A percentile compares a stretch with the other conserved stretches of the same genome.
Evolutionary conservation across 352 stramenopile species (phyloP).

Genomic region (Phytophthora foliorum): DNA sequence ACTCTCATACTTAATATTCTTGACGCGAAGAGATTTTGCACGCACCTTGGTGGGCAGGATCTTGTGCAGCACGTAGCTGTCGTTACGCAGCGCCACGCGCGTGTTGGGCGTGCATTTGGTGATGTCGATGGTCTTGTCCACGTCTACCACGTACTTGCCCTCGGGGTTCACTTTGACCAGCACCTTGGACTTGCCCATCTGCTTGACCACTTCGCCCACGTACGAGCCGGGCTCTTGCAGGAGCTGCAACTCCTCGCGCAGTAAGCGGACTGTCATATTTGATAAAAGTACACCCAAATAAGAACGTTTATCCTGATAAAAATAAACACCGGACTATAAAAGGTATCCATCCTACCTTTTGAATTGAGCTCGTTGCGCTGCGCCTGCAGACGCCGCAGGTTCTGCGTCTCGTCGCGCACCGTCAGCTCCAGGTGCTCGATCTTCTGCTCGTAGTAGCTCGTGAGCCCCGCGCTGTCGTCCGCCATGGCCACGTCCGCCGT

Average conservation of each 20-base stretch:
- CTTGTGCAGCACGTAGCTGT: slow-evolving; percentile 99
- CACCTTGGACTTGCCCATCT: slow-evolving; percentile 99
- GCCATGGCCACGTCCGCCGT: slow-evolving; percentile 56
- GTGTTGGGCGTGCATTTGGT: slow-evolving; percentile 98
- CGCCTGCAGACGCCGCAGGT: slow-evolving; percentile 98
- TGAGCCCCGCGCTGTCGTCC: slow-evolving; percentile 66
- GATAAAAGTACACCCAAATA: slow-evolving; percentile 13
- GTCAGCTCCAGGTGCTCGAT: slow-evolving; percentile 96
- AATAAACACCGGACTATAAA: slow-evolving; percentile 1
- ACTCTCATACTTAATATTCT: slow-evolving; percentile 23
- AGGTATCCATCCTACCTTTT: slow-evolving; percentile 78
- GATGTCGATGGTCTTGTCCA: slow-evolving; percentile 98
- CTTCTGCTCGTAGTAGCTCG: slow-evolving; percentile 95
- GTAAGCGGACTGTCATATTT: slow-evolving; percentile 90
- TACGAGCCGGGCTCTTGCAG: slow-evolving; percentile 99
- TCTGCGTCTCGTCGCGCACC: slow-evolving; percentile 95
- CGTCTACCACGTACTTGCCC: slow-evolving; percentile 99
- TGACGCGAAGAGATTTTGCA: slow-evolving; percentile 1
- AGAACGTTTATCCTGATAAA: slow-evolving; percentile 23
- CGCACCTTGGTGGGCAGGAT: slow-evolving; percentile 98
- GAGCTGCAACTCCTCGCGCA: slow-evolving; percentile 99
- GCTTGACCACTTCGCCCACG: slow-evolving; percentile 99
- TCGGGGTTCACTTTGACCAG: slow-evolving; percentile 99
- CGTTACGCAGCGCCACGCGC: slow-evolving; percentile 98
- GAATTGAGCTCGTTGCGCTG: slow-evolving; percentile 99